Evolutionary conservation across 768 basidiomycete genomes (phyloP), one percentile per base, ranked within the genome.

Genomic region (Pluteus cervinus): DNA sequence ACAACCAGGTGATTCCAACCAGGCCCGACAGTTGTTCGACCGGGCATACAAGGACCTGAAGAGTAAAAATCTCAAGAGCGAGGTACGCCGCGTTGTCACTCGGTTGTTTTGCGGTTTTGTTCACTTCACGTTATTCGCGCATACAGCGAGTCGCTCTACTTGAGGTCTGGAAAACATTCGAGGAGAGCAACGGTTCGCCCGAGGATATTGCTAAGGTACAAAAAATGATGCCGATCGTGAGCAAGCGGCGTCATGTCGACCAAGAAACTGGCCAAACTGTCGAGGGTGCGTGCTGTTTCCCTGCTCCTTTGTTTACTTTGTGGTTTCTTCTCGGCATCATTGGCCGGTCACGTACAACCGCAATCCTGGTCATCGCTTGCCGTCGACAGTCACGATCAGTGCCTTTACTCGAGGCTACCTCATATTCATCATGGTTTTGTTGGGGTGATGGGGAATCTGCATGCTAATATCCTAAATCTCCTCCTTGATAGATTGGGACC

Each of bases 91-190:
- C 18, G 16, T 24, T 18, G 16, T 36, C 14, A 5, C 9, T 22
- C n/a, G n/a, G n/a, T n/a, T n/a, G n/a, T n/a, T n/a, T n/a, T 17
- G 11, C 1, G 3, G 12, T 22, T 4, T 15, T 3, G 1, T 24
- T 12, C 10, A 7, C 14, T 10, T 5, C 10, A 8, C 25, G 24
- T 23, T 36, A 10, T 20, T n/a, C 7, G 11, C 7, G 4, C 9
- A 22, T 34, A 18, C 51, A 93, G 89, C 91, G 93, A 40, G 89
- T 92, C 39, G 84, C 87, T 3, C 65, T 99, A 12, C 73, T 99
- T 17, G 86, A 94, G 53, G 85, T 88, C 1, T 99, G 96, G 96
- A 96, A 94, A 66, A 69, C 79, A 1, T 96, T 93, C 54, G 96
- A 99, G 61, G 73, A 86, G 53, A 71, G 72, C 26, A 66, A 88